phyloP scores from a whole-genome alignment of 768 basidiomycete genomes.

The Mycena kentingensis region DNA sequence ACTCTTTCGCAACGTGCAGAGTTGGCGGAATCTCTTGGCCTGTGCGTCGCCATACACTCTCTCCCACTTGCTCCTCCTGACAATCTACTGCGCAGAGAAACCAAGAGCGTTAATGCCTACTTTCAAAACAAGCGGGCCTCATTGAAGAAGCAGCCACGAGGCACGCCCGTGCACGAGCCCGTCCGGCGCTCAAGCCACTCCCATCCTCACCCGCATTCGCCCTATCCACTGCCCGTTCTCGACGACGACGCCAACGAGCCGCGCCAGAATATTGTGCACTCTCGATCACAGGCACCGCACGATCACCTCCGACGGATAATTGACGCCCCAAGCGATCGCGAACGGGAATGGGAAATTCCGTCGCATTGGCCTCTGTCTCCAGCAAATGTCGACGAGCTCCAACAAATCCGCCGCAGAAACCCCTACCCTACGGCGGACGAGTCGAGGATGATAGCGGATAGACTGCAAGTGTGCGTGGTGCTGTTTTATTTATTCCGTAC shows the following conservation, averaged over 20 bases:
- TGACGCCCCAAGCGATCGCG: constrained; percentile 7
- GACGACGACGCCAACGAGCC: constrained; percentile 22
- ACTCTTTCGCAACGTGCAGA: constrained; percentile 65
- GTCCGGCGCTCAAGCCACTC: constrained; percentile 36
- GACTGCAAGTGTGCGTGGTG: constrained; percentile 72
- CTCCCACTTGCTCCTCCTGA: constrained; percentile 15
- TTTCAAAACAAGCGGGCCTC: constrained; percentile 88
- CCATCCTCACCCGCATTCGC: constrained; percentile 27
- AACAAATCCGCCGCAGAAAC: constrained; percentile 62
- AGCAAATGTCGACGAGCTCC: constrained; percentile 70
- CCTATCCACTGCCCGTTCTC: constrained; percentile 1
- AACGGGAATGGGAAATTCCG: too few relatives aligned
- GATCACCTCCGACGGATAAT: constrained; percentile 17
- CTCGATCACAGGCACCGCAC: constrained; percentile 17
- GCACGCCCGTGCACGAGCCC: constrained; percentile 28
- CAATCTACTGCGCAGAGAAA: constrained; percentile 55
- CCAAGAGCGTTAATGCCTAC: constrained; percentile 85
- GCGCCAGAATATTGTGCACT: not conserved
- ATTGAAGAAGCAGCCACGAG: constrained; percentile 66
- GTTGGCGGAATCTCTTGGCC: constrained; percentile 72
- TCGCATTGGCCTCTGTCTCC: constrained; percentile 37
- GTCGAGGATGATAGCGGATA: constrained; percentile 62
- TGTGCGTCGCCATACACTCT: constrained; percentile 51
- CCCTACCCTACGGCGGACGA: constrained; percentile 71
- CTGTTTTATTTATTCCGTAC: constrained; percentile 26